Conservation (phyloP, 768 basidiomycete genomes). For the Pleurotus tuber-regium region DNA sequence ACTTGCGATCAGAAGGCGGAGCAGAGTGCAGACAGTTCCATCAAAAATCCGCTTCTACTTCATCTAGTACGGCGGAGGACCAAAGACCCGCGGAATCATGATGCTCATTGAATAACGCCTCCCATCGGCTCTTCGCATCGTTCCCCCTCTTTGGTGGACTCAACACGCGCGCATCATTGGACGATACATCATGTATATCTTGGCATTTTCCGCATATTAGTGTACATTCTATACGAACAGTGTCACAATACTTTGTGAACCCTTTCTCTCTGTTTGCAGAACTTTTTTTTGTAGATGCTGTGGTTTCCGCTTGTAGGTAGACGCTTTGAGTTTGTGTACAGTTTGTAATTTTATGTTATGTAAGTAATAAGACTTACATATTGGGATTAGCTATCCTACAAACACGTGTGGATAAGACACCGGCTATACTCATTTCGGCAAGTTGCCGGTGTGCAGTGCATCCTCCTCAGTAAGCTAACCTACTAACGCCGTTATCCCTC, state of each 20-base stretch:
- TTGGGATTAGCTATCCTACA: neutral
- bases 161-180: neutral
- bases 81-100: constrained; percentile 3
- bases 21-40: constrained; percentile 61
- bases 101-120: neutral
- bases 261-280: neutral
- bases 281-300: constrained; percentile 3
- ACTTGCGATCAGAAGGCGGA: constrained; percentile 82
- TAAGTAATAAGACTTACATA: neutral
- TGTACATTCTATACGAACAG: constrained; percentile 3
- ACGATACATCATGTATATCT: neutral
- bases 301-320: neutral
- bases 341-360: constrained; percentile 2
- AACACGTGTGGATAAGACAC: constrained; percentile 5
- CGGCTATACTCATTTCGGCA: neutral
- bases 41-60: constrained; percentile 14
- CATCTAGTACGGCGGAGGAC: neutral
- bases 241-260: neutral
- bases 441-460: neutral
- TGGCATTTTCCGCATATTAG: neutral
- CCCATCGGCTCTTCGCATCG: constrained; percentile 2
- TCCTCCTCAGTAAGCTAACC: neutral
- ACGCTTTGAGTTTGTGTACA: neutral
- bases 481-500: neutral
- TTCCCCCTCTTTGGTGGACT: neutral